phyloP scores from a whole-genome alignment of 192 early-diverging fungal genomes.

The Backusella tarrabulga region DNA sequence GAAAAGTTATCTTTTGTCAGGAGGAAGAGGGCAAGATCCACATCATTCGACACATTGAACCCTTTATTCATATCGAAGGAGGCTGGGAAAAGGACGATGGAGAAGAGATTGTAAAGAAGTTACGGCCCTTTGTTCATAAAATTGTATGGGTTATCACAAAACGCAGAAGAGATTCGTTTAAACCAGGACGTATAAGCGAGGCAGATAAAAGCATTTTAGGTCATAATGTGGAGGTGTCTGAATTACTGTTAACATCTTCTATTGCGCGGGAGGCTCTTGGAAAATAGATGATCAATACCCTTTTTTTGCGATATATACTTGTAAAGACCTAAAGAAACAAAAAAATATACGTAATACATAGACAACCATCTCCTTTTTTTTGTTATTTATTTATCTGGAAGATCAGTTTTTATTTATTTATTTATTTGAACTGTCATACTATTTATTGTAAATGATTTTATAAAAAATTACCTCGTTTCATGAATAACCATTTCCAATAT shows the following conservation, averaged over 20 bases:
- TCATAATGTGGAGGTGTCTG: constrained; percentile 31
- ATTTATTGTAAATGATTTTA: constrained; percentile 3
- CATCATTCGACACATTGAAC: constrained; percentile 68
- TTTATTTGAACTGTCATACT: neutral
- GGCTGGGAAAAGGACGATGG: constrained; percentile 43
- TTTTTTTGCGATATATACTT: neutral
- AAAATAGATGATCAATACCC: neutral
- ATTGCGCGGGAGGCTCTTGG: constrained; percentile 17
- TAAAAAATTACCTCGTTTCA: neutral
- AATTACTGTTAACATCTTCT: constrained; percentile 20
- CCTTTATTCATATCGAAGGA: constrained; percentile 66
- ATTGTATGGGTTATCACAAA: constrained; percentile 36
- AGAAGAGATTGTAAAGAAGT: constrained; percentile 28
- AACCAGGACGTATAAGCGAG: constrained; percentile 9
- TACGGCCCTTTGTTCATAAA: constrained; percentile 27
- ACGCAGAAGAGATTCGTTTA: constrained; percentile 26
- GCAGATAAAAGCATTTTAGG: constrained; percentile 28
- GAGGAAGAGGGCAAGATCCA: constrained; percentile 65
- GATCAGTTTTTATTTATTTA: neutral
- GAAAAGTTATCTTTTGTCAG: constrained; percentile 69
- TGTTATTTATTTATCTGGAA: neutral
- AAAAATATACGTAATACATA: neutral
- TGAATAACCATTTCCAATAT: neutral
- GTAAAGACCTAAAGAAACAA: neutral
- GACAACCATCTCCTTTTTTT: neutral